Evolutionary conservation across 2,329 filamentous ascomycete species (phyloP), one percentile per base, ranked within the genome.

Genomic region (Pseudogymnoascus sp.): DNA sequence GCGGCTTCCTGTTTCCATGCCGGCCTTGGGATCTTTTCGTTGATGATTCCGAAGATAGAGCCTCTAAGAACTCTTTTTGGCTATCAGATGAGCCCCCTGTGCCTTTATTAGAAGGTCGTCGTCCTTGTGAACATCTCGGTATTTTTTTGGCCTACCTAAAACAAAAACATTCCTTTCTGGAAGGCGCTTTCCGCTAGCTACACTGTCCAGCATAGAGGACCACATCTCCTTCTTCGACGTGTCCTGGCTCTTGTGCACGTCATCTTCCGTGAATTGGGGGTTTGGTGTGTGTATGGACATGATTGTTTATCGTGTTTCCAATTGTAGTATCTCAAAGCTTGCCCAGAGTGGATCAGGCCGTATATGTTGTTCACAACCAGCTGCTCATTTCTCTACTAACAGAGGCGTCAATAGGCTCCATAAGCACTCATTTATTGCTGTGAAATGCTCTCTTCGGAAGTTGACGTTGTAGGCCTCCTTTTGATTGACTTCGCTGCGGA

Each of bases 111-210:
- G 50, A 57, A 33, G 26, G 50, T 33, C 28, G 50, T 33, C 28
- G 28, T 33, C 28, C 28, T 19, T 57, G 50, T 57, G 50, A 33
- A 57, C 50, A 33, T 19, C n/a, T 57, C n/a, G 28, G 28, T 36
- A 26, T 40, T 38, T 28, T 47, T 40, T 36, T n/a, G n/a, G 70
- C 82, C 68, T 81, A 91, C 91, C 92, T 74, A 97, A 78, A 21
- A 97, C 87, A 44, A 97, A 78, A 66, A 97, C 78, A 74, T 93
- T 96, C 83, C 96, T 97, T 78, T 96, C 91, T 5, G 92, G 91
- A 71, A 97, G 79, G 69, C 89, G 85, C 80, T 95, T 96, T 69
- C 90, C 91, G 76, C 90, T 96, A 70, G 93, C 91, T 69, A 95
- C 93, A 62, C 86, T 88, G 76, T 96, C 91, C 69, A 97, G 82